Conservation (phyloP, 768 basidiomycete genomes). For the Solioccasus polychromus region DNA sequence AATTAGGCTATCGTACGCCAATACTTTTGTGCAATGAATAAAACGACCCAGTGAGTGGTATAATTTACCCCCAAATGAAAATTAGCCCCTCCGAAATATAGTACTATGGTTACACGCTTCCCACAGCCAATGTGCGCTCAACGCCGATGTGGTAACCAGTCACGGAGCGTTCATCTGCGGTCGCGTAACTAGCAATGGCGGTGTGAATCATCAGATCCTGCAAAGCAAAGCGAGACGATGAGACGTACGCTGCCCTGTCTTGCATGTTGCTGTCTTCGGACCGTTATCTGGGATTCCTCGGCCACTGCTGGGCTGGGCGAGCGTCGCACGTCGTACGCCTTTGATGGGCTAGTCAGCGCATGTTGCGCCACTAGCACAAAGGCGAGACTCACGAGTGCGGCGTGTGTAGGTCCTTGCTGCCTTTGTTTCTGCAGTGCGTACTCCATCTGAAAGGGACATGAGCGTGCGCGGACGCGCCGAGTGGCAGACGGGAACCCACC, state of each 20-base stretch:
- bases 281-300: conserved; percentile 33
- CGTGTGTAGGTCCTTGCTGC: conserved; percentile 25
- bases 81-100: conserved; percentile 25
- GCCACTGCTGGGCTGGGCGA: conserved; percentile 31
- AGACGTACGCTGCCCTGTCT: conserved; percentile 22
- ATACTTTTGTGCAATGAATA: conserved; percentile 22
- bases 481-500: conserved; percentile 14
- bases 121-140: conserved; percentile 22
- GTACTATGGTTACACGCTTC: conserved; percentile 13
- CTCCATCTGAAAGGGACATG: conserved; percentile 28
- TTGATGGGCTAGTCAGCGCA: background rate
- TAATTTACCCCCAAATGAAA: conserved; percentile 27
- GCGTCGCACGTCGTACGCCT: conserved; percentile 31
- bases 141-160: conserved; percentile 16
- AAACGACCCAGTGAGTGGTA: conserved; percentile 16
- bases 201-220: conserved; percentile 15
- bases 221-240: background rate
- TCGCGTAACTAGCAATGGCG: conserved; percentile 26
- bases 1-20: conserved; percentile 16
- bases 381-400: conserved; percentile 22
- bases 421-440: conserved; percentile 30
- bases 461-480: background rate
- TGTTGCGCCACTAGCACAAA: conserved; percentile 2
- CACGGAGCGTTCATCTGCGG: conserved; percentile 24
- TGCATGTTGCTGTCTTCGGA: conserved; percentile 28